These are phyloP conservation scores for Alternaria sp. DNA, from an alignment of 2,329 filamentous ascomycete genomes.

Conservation along the genomic window DNA sequence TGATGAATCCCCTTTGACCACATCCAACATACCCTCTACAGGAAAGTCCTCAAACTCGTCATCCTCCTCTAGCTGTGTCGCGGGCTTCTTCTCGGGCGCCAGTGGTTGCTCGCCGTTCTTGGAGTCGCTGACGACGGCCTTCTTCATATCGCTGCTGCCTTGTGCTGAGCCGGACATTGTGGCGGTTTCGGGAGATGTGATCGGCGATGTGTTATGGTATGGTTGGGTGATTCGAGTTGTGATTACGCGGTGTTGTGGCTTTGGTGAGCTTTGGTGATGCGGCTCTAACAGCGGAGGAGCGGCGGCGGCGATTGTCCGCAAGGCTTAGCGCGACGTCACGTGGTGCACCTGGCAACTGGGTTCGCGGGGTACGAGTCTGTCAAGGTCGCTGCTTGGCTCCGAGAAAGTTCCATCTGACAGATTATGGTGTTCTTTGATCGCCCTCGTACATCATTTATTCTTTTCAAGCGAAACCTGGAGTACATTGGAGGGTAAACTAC, in stretches of 20 bases:
- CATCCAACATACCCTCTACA: conserved; percentile 73
- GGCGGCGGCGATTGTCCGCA: conserved; percentile 19
- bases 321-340: conserved; percentile 26
- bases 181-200: not conserved
- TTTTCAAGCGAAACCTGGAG: not conserved
- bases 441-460: not conserved
- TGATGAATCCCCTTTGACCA: not conserved
- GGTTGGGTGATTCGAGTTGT: not conserved
- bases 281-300: conserved; percentile 19
- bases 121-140: conserved; percentile 47
- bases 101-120: conserved; percentile 51
- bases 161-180: conserved; percentile 58
- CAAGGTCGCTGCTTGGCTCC: conserved; percentile 3
- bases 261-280: conserved; percentile 21
- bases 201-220: not conserved
- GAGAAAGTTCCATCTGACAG: not conserved
- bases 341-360: conserved; percentile 7
- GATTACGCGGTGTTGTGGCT: conserved; percentile 3
- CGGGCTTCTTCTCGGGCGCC: conserved; percentile 64
- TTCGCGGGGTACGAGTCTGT: conserved; percentile 10
- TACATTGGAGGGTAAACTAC: conserved; percentile 2
- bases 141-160: conserved; percentile 48
- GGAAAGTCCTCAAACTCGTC: conserved; percentile 99
- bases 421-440: not conserved
- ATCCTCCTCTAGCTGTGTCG: conserved; percentile 84